These are phyloP conservation scores for Oropetium thomaeum DNA, from an alignment of 176 grass and related monocot genomes.

Conservation along the genomic window DNA sequence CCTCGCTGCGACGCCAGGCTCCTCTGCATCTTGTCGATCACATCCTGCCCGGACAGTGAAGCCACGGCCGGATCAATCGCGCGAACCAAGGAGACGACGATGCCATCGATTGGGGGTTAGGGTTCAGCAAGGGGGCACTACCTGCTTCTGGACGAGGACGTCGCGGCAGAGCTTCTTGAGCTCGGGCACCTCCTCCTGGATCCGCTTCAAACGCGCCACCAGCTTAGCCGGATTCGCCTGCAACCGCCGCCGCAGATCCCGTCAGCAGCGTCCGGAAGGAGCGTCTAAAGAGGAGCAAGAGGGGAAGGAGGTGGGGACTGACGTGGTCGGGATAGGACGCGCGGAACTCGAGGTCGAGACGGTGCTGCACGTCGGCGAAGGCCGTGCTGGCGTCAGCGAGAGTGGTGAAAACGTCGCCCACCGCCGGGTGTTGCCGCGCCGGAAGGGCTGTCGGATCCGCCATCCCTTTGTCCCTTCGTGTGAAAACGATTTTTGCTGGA, in stretches of 20 bases:
- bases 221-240: slow-evolving; percentile 77
- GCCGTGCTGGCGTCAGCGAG: slow-evolving; percentile 47
- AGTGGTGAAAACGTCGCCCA: slow-evolving; percentile 54
- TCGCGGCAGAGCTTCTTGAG: slow-evolving; percentile 74
- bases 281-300: neutral
- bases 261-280: neutral
- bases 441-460: slow-evolving; percentile 29
- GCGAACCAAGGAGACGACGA: neutral
- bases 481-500: neutral
- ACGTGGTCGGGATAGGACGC: slow-evolving; percentile 68
- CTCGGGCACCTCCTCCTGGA: slow-evolving; percentile 55
- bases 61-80: neutral
- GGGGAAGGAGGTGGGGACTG: neutral
- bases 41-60: slow-evolving; percentile 37
- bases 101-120: neutral
- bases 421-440: slow-evolving; percentile 46
- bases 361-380: slow-evolving; percentile 59
- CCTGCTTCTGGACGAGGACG: slow-evolving; percentile 74
- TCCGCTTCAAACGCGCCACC: slow-evolving; percentile 69
- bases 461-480: neutral
- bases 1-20: slow-evolving; percentile 57
- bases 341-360: slow-evolving; percentile 64
- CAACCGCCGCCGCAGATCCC: slow-evolving; percentile 8
- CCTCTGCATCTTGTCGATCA: slow-evolving; percentile 69
- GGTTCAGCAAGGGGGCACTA: neutral